Evolutionary conservation across 345 rosid genomes (phyloP).

Genomic region (Lepidium africanum): DNA sequence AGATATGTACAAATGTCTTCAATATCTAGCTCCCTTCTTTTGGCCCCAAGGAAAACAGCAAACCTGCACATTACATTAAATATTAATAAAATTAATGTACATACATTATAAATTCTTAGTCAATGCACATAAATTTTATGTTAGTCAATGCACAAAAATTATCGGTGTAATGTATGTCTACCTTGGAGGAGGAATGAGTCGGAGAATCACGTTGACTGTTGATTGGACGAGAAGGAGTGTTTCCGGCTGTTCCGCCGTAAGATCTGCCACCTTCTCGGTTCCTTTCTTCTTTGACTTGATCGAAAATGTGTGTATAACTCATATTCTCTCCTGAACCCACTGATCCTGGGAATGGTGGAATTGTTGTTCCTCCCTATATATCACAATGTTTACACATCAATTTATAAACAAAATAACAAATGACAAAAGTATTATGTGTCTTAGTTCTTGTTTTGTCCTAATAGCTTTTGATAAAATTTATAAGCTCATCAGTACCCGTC

Average conservation of each 20-base stretch:
- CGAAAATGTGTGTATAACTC: conserved; percentile 30
- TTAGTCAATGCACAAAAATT: no score
- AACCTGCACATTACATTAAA: conserved; percentile 29
- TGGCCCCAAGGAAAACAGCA: conserved; percentile 48
- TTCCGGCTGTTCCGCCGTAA: conserved; percentile 2
- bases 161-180: neutral
- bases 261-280: conserved; percentile 11
- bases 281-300: conserved; percentile 31
- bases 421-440: no score
- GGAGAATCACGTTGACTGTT: conserved; percentile 6
- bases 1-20: conserved; percentile 2
- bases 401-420: no score
- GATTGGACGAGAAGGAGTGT: conserved; percentile 23
- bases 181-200: conserved; percentile 1
- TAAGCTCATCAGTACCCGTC: conserved; percentile 1
- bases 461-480: no score
- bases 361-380: conserved; percentile 8
- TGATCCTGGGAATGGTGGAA: conserved; percentile 31
- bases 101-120: neutral
- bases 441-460: no score
- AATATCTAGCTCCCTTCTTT: conserved; percentile 2
- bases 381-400: neutral
- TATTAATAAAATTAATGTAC: neutral
- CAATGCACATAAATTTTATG: no score
- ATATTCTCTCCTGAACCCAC: conserved; percentile 11